These are phyloP conservation scores for Nitzschia sp. DNA, from an alignment of 108 stramenopile genomes.

Conservation along the genomic window DNA sequence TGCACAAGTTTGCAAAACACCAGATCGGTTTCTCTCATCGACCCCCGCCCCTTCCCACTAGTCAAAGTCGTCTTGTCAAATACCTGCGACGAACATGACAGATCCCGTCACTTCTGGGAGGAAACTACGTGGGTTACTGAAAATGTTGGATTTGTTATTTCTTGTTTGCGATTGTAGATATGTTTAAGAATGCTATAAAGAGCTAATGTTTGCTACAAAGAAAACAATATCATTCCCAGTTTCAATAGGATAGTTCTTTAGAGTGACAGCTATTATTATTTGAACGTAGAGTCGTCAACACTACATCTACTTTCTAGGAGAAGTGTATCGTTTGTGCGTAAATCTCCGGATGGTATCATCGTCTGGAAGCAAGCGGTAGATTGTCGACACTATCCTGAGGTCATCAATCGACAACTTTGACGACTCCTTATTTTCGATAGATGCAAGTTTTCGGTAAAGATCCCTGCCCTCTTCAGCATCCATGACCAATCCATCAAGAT, in stretches of 20 bases:
- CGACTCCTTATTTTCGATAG: not conserved
- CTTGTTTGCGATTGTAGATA: not conserved
- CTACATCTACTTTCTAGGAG: too few relatives aligned
- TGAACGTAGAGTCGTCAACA: too few relatives aligned
- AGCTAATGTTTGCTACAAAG: not conserved
- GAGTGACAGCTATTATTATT: too few relatives aligned
- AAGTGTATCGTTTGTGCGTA: slow-evolving; percentile 22
- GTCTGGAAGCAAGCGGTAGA: slow-evolving; percentile 11
- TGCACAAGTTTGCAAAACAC: slow-evolving; percentile 31
- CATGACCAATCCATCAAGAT: slow-evolving; percentile 17
- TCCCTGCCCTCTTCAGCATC: slow-evolving; percentile 2
- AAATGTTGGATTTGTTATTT: not conserved
- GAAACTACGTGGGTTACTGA: not conserved
- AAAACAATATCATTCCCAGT: not conserved
- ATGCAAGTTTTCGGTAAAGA: not conserved
- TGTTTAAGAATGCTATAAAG: not conserved
- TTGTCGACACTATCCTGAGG: not conserved
- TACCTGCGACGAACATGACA: not conserved
- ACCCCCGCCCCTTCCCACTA: not conserved
- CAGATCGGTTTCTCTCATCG: not conserved
- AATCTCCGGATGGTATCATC: slow-evolving; percentile 7
- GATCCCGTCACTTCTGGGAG: not conserved
- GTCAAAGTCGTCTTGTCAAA: not conserved
- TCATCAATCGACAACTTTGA: not conserved
- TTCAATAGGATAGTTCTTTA: not conserved